Evolutionary conservation across 768 basidiomycete genomes (phyloP).

Genomic region (Sutorius australiensis): DNA sequence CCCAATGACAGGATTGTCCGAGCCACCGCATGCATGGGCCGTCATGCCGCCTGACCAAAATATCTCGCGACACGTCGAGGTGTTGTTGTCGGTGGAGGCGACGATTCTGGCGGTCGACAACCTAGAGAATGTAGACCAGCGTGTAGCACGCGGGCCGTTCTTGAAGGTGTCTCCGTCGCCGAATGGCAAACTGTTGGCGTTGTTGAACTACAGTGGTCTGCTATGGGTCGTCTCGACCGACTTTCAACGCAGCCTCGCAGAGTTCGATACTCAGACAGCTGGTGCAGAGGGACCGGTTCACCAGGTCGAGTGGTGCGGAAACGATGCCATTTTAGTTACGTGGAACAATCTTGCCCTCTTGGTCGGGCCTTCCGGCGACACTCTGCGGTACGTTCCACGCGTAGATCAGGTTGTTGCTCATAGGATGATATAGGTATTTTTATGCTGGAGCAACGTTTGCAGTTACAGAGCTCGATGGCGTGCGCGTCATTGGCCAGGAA

Average conservation of each 20-base stretch:
- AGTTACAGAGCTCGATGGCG: conserved; percentile 85
- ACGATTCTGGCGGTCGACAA: conserved; percentile 87
- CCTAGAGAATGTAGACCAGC: conserved; percentile 84
- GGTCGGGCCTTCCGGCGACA: conserved; percentile 91
- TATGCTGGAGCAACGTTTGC: conserved; percentile 75
- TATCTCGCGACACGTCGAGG: conserved; percentile 86
- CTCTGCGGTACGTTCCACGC: conserved; percentile 58
- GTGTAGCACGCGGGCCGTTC: conserved; percentile 85
- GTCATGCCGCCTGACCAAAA: conserved; percentile 88
- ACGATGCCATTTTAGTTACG: conserved; percentile 86
- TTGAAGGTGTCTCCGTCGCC: conserved; percentile 85
- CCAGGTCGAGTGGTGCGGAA: conserved; percentile 93
- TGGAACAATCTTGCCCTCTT: conserved; percentile 77
- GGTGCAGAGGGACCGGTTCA: conserved; percentile 56
- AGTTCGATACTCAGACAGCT: conserved; percentile 68
- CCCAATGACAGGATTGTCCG: conserved; percentile 54
- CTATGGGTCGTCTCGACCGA: conserved; percentile 96
- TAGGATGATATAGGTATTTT: conserved; percentile 54
- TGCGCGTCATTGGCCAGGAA: conserved; percentile 77
- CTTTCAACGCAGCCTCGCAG: conserved; percentile 84
- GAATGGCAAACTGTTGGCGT: conserved; percentile 87
- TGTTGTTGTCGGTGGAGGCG: conserved; percentile 74
- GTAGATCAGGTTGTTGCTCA: background rate
- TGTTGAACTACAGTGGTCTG: conserved; percentile 66
- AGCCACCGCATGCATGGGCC: conserved; percentile 82